Percentiles rank a stretch among this genome's conserved stretches.
These are phyloP conservation scores for Zygosaccharomyces kombuchaensis DNA, from an alignment of 805 yeast genomes.

Conservation along the genomic window DNA sequence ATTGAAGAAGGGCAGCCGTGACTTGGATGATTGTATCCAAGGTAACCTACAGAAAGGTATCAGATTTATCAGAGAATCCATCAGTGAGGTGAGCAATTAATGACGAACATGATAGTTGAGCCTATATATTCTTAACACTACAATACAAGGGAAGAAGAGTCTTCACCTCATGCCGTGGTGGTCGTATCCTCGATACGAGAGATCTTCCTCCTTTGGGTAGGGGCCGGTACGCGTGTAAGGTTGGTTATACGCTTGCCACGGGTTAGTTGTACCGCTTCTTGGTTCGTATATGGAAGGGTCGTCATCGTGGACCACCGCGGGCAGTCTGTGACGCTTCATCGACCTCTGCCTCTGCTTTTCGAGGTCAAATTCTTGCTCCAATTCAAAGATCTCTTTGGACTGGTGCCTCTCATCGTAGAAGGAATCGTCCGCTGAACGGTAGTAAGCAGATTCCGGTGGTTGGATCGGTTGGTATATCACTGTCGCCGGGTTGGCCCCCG, in stretches of 20 bases:
- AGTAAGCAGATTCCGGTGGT: slow-evolving; percentile 25
- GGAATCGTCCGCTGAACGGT: slow-evolving; percentile 14
- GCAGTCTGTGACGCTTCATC: slow-evolving; percentile 7
- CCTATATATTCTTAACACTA: slow-evolving; percentile 1
- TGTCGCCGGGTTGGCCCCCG: slow-evolving; percentile 21
- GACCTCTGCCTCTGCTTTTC: slow-evolving; percentile 27
- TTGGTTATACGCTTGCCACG: slow-evolving; percentile 11
- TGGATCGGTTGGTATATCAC: slow-evolving; percentile 33
- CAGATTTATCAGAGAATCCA: slow-evolving; percentile 25
- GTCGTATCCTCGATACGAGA: slow-evolving; percentile 13
- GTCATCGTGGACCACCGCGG: slow-evolving; percentile 12
- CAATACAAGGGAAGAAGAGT: slow-evolving; percentile 2
- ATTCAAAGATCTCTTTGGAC: slow-evolving; percentile 24
- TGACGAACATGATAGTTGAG: slow-evolving; percentile 1
- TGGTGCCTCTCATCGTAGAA: slow-evolving; percentile 21
- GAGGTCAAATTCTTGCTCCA: slow-evolving; percentile 33
- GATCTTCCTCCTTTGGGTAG: slow-evolving; percentile 10
- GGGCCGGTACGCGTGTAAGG: slow-evolving; percentile 9
- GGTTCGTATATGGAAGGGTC: slow-evolving; percentile 12
- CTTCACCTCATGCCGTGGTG: slow-evolving; percentile 1
- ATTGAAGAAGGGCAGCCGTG: slow-evolving; percentile 5
- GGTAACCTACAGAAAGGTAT: slow-evolving; percentile 14
- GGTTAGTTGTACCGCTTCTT: slow-evolving; percentile 5
- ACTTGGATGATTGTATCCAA: slow-evolving; percentile 8
- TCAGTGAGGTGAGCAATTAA: slow-evolving; percentile 1